These are phyloP conservation scores for Gastrodia elata DNA, from an alignment of 106 monocot species.

Conservation along the genomic window DNA sequence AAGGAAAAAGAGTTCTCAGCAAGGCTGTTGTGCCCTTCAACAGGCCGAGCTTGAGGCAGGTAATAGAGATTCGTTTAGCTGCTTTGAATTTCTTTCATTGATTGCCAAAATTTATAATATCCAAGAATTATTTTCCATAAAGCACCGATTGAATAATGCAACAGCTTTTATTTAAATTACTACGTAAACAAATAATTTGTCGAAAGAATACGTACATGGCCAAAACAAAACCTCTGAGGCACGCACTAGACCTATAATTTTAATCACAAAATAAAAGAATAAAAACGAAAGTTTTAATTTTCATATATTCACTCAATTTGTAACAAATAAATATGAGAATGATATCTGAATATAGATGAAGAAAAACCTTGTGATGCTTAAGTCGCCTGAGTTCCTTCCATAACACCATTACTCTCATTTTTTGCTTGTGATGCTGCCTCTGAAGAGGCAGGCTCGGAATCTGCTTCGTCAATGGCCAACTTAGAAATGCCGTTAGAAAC, in stretches of 20 bases:
- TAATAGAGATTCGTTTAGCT: too few species aligned
- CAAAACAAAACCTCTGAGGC: neutral
- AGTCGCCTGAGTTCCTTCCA: neutral
- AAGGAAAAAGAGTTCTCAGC: too few species aligned
- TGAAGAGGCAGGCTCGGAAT: neutral
- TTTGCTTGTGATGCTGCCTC: neutral
- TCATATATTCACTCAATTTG: neutral
- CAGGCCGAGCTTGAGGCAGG: too few species aligned
- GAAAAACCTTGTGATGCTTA: neutral
- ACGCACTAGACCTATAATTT: neutral
- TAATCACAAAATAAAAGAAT: neutral
- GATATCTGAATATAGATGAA: neutral
- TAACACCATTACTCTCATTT: neutral
- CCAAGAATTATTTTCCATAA: neutral
- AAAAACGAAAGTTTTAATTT: neutral
- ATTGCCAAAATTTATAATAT: too few species aligned
- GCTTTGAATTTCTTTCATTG: too few species aligned
- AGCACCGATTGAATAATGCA: neutral
- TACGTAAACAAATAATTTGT: neutral
- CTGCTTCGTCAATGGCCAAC: conserved; percentile 4
- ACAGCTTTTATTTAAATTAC: neutral
- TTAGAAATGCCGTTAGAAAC: neutral
- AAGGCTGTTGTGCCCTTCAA: too few species aligned
- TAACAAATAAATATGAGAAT: neutral
- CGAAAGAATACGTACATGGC: conserved; percentile 1